Percentiles rank a stretch among this genome's conserved stretches.
Evolutionary conservation across 1,284 basidiomycete genomes (phyloP).

Genomic region (Rhodotorula mucilaginosa): DNA sequence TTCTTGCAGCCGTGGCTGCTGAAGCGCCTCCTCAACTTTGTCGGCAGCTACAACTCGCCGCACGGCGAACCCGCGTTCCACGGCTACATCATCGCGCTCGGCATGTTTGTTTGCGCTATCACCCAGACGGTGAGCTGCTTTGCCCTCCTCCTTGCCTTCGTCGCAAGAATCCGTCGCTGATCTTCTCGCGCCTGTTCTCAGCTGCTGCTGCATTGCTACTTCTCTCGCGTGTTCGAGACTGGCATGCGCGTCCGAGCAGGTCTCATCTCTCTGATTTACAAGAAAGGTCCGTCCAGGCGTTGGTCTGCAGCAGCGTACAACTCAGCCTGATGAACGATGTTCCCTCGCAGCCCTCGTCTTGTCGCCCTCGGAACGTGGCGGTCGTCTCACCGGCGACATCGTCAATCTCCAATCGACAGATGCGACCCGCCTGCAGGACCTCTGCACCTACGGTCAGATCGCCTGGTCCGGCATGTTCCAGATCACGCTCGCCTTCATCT

Average conservation of each 20-base stretch:
- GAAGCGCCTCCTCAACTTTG: conserved; percentile 74
- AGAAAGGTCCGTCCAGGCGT: conserved; percentile 20
- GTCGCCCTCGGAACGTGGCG: conserved; percentile 73
- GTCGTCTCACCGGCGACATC: conserved; percentile 80
- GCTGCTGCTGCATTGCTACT: conserved; percentile 80
- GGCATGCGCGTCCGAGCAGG: conserved; percentile 91
- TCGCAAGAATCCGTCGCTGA: background rate
- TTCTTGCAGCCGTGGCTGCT: conserved; percentile 90
- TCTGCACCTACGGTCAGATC: conserved; percentile 58
- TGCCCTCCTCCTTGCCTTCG: no score
- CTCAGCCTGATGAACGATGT: no score
- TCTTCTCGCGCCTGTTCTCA: background rate
- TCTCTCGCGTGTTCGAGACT: conserved; percentile 73
- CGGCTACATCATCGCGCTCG: conserved; percentile 70
- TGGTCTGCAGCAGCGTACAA: background rate
- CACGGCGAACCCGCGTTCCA: conserved; percentile 51
- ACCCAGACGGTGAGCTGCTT: conserved; percentile 61
- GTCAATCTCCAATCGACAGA: conserved; percentile 85
- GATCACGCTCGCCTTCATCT: conserved; percentile 84
- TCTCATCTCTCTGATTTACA: conserved; percentile 63
- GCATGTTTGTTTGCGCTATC: conserved; percentile 77
- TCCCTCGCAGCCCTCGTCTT: conserved; percentile 66
- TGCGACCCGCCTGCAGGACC: conserved; percentile 78
- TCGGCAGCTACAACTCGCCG: conserved; percentile 66
- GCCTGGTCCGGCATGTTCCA: conserved; percentile 54